These are phyloP conservation scores for Plasmodium inui DNA, from an alignment of 169 alveolate species.

Conservation along the genomic window DNA sequence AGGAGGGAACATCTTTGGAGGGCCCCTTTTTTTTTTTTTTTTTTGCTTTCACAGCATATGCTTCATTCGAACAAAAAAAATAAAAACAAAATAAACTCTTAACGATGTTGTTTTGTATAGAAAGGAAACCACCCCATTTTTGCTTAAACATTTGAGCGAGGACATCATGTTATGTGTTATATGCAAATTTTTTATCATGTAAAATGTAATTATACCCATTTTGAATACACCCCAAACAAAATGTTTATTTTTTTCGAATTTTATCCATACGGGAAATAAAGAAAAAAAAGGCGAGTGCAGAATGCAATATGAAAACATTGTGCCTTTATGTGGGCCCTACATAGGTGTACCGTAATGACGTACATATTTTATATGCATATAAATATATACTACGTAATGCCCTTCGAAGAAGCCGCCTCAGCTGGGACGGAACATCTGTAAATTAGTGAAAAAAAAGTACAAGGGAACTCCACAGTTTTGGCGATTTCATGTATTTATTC, in stretches of 20 bases:
- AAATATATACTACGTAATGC: neutral
- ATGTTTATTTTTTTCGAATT: neutral
- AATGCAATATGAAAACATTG: neutral
- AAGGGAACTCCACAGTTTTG: neutral
- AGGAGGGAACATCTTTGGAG: neutral
- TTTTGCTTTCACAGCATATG: neutral
- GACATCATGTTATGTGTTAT: neutral
- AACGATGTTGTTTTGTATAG: neutral
- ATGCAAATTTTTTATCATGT: neutral
- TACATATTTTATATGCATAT: neutral
- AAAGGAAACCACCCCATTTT: neutral
- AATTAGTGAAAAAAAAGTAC: slow-evolving; percentile 1
- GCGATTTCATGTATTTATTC: neutral
- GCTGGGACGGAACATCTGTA: neutral
- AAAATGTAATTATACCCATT: neutral
- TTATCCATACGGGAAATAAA: neutral
- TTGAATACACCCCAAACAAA: neutral
- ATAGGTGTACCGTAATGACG: neutral
- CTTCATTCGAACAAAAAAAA: neutral
- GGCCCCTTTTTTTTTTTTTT: neutral
- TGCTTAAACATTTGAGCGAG: neutral
- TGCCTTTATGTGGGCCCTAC: neutral
- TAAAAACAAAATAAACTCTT: neutral
- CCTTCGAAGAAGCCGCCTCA: neutral
- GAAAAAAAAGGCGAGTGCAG: neutral